Conservation (phyloP, 805 yeast species). For the Lipomyces sp. region DNA sequence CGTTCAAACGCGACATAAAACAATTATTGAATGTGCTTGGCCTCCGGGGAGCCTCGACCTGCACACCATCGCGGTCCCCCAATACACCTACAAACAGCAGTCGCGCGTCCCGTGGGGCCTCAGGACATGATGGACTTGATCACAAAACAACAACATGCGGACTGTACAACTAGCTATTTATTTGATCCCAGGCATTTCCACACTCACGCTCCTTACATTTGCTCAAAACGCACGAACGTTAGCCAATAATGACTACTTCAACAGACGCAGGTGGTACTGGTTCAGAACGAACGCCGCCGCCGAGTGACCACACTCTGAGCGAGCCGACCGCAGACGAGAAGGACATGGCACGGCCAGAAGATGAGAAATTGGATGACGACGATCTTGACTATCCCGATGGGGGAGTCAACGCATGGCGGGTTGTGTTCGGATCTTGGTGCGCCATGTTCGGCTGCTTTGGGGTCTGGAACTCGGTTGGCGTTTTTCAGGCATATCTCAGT, state of each 20-base stretch:
- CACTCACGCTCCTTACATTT: too few relatives aligned
- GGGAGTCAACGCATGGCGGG: conserved; percentile 60
- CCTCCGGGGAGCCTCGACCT: too few relatives aligned
- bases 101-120: conserved; percentile 3
- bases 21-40: too few relatives aligned
- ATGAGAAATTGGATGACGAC: conserved; percentile 8
- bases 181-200: too few relatives aligned
- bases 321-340: not conserved
- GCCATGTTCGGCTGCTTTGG: conserved; percentile 68
- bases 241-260: not conserved
- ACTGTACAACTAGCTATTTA: not conserved
- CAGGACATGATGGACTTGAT: not conserved
- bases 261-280: not conserved
- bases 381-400: conserved; percentile 54
- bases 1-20: too few relatives aligned
- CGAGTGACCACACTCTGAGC: not conserved
- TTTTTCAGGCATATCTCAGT: conserved; percentile 66
- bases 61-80: not conserved
- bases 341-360: not conserved
- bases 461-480: conserved; percentile 62
- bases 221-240: not conserved
- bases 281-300: not conserved
- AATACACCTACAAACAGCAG: not conserved
- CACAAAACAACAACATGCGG: not conserved
- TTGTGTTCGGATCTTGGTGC: conserved; percentile 60